phyloP scores from a whole-genome alignment of 805 yeast genomes.

The Candida ulmi region DNA sequence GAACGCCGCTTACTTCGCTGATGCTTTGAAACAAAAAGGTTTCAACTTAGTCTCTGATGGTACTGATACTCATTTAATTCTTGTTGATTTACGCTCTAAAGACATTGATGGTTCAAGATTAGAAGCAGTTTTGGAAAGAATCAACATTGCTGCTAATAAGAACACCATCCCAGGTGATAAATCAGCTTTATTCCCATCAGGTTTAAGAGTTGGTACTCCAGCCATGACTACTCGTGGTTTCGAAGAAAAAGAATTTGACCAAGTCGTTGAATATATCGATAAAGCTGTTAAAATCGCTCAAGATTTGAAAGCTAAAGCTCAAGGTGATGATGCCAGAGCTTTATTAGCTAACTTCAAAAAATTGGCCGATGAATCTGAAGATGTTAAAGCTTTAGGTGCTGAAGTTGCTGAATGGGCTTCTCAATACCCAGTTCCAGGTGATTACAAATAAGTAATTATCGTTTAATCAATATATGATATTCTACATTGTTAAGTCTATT shows the following conservation, averaged over 20 bases:
- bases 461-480: not conserved
- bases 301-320: constrained; percentile 51
- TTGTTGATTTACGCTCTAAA: constrained; percentile 73
- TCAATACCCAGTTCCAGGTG: constrained; percentile 86
- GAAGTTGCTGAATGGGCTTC: constrained; percentile 73
- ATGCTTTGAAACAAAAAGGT: constrained; percentile 57
- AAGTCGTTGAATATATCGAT: constrained; percentile 76
- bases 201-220: constrained; percentile 95
- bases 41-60: constrained; percentile 83
- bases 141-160: constrained; percentile 92
- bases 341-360: constrained; percentile 64
- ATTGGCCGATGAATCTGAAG: constrained; percentile 58
- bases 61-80: constrained; percentile 90
- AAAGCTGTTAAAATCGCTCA: constrained; percentile 68
- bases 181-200: constrained; percentile 94
- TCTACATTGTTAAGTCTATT: not conserved
- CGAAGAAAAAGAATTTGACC: constrained; percentile 67
- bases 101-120: constrained; percentile 92
- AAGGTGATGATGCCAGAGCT: constrained; percentile 53
- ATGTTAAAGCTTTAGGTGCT: constrained; percentile 52
- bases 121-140: constrained; percentile 82
- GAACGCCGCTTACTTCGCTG: constrained; percentile 76
- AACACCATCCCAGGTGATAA: constrained; percentile 96
- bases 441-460: constrained; percentile 26
- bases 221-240: constrained; percentile 98